Conservation (phyloP, 352 stramenopile genomes). For the Globisporangium emineosum region DNA sequence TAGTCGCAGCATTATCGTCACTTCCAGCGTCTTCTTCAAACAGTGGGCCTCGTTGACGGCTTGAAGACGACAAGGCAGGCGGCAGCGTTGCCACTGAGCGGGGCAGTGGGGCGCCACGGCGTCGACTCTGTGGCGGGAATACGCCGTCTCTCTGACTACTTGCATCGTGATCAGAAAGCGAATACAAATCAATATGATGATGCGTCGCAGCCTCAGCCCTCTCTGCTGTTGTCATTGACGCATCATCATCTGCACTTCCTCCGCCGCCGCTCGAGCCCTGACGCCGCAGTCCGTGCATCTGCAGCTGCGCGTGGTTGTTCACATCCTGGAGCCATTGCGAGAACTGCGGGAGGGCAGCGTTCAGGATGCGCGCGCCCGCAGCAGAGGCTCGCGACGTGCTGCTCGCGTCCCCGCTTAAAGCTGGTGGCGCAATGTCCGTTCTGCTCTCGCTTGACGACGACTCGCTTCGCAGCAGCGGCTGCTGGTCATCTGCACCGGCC, state of each 20-base stretch:
- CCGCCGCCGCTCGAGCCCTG: constrained; percentile 1
- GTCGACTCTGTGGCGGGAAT: constrained; percentile 2
- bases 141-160: neutral
- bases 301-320: constrained; percentile 11
- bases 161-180: neutral
- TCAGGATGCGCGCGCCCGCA: constrained; percentile 14
- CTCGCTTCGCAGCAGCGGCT: neutral
- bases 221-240: neutral
- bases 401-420: neutral
- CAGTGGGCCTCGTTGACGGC: neutral
- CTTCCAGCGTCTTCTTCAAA: constrained; percentile 8
- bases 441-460: neutral
- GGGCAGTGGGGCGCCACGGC: neutral
- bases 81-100: neutral
- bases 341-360: constrained; percentile 23
- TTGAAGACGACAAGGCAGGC: neutral
- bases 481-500: neutral
- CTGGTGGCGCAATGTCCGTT: neutral
- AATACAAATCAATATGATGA: neutral
- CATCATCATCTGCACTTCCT: neutral
- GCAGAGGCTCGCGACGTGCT: neutral
- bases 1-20: neutral
- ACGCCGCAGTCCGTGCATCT: constrained; percentile 4
- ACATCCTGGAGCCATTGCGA: constrained; percentile 29
- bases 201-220: neutral